Evolutionary conservation across 352 stramenopile species (phyloP).

Genomic region (Globisporangium solare): DNA sequence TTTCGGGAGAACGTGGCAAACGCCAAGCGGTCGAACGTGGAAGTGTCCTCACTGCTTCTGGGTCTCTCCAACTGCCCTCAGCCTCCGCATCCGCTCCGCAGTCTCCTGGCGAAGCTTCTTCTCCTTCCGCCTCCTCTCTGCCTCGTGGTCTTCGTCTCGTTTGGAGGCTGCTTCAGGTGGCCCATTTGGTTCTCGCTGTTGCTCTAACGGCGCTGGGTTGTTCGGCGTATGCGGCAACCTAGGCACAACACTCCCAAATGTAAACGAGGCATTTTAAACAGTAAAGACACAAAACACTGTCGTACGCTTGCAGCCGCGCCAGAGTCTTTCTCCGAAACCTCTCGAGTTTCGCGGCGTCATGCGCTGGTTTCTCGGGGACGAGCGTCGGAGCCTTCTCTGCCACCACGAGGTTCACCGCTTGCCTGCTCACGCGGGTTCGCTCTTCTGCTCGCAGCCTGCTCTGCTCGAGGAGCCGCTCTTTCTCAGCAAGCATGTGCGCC

Average conservation of each 20-base stretch:
- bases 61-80: slow-evolving; percentile 33
- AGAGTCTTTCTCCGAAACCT: slow-evolving; percentile 16
- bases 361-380: slow-evolving; percentile 6
- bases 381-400: background rate
- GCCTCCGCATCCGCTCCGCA: slow-evolving; percentile 33
- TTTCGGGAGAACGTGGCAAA: background rate
- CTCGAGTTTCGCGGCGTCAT: slow-evolving; percentile 10
- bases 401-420: slow-evolving; percentile 7
- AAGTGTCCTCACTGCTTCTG: slow-evolving; percentile 33
- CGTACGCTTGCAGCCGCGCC: slow-evolving; percentile 8
- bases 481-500: slow-evolving; percentile 26
- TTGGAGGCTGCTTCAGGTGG: background rate
- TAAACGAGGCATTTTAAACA: too few species aligned
- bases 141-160: slow-evolving; percentile 20
- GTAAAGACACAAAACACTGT: too few species aligned
- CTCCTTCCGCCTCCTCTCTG: slow-evolving; percentile 26
- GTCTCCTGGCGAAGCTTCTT: slow-evolving; percentile 52
- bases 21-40: too few species aligned
- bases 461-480: slow-evolving; percentile 26
- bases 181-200: background rate
- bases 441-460: slow-evolving; percentile 44
- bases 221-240: background rate
- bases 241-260: background rate
- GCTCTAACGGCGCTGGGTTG: background rate
- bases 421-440: slow-evolving; percentile 28